phyloP scores from a whole-genome alignment of 257 asterid genomes.

The Lithospermum erythrorhizon region DNA sequence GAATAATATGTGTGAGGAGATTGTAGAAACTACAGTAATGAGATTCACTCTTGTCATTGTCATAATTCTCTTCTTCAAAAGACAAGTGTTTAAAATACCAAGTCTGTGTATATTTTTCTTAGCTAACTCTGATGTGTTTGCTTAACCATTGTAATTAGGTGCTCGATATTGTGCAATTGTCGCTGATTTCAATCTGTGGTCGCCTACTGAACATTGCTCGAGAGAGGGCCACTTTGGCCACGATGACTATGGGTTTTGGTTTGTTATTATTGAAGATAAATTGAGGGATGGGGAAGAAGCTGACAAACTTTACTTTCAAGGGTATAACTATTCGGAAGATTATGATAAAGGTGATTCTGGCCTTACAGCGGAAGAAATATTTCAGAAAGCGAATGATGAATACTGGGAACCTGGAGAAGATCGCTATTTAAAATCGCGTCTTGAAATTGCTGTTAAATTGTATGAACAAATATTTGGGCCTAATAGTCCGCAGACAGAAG shows the following conservation, averaged over 20 bases:
- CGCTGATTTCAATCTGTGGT: slow-evolving; percentile 89
- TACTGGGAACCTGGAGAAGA: slow-evolving; percentile 99
- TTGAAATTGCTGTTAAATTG: slow-evolving; percentile 67
- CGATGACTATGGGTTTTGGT: slow-evolving; percentile 97
- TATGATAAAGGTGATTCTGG: slow-evolving; percentile 92
- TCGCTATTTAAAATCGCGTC: slow-evolving; percentile 56
- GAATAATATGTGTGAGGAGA: neutral
- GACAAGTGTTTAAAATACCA: neutral
- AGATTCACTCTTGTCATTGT: neutral
- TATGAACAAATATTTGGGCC: slow-evolving; percentile 97
- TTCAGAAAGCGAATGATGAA: slow-evolving; percentile 71
- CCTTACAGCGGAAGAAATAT: slow-evolving; percentile 56
- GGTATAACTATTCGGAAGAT: slow-evolving; percentile 73
- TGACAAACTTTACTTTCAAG: slow-evolving; percentile 77
- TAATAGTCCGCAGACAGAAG: slow-evolving; percentile 94
- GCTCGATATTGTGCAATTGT: slow-evolving; percentile 91
- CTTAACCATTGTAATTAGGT: slow-evolving; percentile 42
- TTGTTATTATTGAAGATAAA: slow-evolving; percentile 82
- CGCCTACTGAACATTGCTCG: slow-evolving; percentile 84
- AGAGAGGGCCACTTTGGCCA: slow-evolving; percentile 87
- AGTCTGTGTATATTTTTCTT: neutral
- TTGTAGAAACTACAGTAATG: neutral
- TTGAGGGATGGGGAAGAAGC: slow-evolving; percentile 82
- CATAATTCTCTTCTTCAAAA: neutral
- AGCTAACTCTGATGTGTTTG: slow-evolving; percentile 11